Conservation (phyloP, 257 asterid genomes). For the Capsicum baccatum region DNA sequence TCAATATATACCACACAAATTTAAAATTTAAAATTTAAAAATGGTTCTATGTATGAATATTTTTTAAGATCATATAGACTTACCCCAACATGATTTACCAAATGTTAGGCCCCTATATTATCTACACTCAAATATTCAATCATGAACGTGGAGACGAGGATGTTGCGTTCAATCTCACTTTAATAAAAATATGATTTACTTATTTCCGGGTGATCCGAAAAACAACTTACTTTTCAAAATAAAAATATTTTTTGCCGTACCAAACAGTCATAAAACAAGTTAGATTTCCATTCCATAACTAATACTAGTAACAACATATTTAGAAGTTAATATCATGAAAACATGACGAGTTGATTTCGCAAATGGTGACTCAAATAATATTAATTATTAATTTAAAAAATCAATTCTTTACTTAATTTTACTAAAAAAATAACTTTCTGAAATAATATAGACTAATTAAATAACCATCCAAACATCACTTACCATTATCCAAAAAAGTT, state of each 20-base stretch:
- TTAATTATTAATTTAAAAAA: too few species aligned
- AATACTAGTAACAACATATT: constrained; percentile 28
- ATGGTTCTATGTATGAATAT: too few species aligned
- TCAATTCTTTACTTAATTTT: too few species aligned
- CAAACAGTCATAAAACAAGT: neutral
- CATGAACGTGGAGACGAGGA: too few species aligned
- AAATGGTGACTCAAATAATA: too few species aligned
- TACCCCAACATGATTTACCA: neutral
- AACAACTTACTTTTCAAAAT: neutral
- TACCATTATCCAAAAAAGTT: constrained; percentile 12
- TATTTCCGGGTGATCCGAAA: neutral
- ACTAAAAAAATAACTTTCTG: too few species aligned
- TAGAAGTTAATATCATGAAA: constrained; percentile 31
- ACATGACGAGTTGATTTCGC: neutral
- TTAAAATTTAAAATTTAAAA: too few species aligned
- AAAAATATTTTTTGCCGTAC: neutral
- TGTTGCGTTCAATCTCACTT: too few species aligned
- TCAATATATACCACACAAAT: too few species aligned
- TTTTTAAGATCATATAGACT: too few species aligned
- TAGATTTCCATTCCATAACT: constrained; percentile 3
- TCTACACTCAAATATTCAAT: too few species aligned
- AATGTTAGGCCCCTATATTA: neutral
- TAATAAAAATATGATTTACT: neutral
- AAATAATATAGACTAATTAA: too few species aligned
- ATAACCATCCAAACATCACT: neutral